Base-by-base conservation (phyloP, 2,329 filamentous ascomycete species). In the Dendryphion nanum region DNA sequence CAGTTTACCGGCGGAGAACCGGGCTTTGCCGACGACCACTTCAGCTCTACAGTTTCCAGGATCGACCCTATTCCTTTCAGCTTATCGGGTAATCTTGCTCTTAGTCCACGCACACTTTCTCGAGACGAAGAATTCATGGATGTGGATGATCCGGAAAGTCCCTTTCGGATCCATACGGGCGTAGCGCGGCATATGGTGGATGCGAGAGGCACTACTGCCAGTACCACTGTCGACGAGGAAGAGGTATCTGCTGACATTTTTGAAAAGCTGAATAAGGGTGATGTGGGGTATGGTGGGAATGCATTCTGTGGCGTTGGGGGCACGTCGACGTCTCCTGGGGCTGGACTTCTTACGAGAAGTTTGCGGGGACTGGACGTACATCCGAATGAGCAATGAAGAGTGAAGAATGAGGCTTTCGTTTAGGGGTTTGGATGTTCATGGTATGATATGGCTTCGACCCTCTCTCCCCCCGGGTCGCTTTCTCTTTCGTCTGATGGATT, bases 331-430 rank as follows among this genome's bases (percentile, higher is more conserved):
- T 86, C 54, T 77, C 82, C 24, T 74, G 73, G 78, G 4, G 83
- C 88, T 52, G 79, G 86, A 3, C 64, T 93, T 13, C 68, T 93
- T 13, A 86, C 86, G 8, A 81, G 81, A 58, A 76, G 81, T 40
- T 67, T 91, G 30, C 76, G 81, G 47, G 78, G 79, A 5, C 66
- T 87, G 5, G 84, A 81, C 24, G 67, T 75, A 10, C 66, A 73
- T 41, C 58, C 38, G 4, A 19, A 31, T 24, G 23, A 26, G 23
- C n/a, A n/a, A n/a, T n/a, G n/a, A n/a, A n/a, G n/a, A n/a, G n/a
- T n/a, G n/a, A n/a, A n/a, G n/a, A n/a, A n/a, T n/a, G n/a, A n/a
- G n/a, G n/a, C n/a, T n/a, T n/a, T n/a, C n/a, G n/a, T n/a, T n/a
- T n/a, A n/a, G n/a, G n/a, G n/a, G n/a, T n/a, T n/a, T n/a, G n/a